Percentiles rank a stretch among this genome's conserved stretches.
Conservation (phyloP, 1,284 basidiomycete genomes). For the Somion occarium region DNA sequence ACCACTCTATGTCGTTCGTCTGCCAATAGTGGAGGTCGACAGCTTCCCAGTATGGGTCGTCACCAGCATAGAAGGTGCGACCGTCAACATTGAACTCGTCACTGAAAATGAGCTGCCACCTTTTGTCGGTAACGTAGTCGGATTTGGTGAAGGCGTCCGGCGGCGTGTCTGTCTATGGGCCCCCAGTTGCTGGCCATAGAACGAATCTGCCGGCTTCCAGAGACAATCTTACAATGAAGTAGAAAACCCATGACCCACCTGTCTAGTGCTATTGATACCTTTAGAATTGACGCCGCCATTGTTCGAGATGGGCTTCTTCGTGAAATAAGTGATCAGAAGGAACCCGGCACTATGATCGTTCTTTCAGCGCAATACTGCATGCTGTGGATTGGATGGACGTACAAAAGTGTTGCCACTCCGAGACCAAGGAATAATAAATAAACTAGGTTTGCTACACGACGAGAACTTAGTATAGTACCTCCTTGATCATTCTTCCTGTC, state of each 20-base stretch:
- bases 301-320: slow-evolving; percentile 39
- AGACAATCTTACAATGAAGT: background rate
- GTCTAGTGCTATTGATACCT: slow-evolving; percentile 70
- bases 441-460: slow-evolving; percentile 75
- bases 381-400: slow-evolving; percentile 40
- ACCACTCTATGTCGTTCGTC: slow-evolving; percentile 44
- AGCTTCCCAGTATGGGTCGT: slow-evolving; percentile 45
- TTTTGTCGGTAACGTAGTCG: slow-evolving; percentile 31
- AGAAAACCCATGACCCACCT: slow-evolving; percentile 37
- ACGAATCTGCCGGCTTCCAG: slow-evolving; percentile 12
- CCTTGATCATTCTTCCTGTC: slow-evolving; percentile 59
- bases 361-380: slow-evolving; percentile 27
- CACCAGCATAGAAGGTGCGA: slow-evolving; percentile 44
- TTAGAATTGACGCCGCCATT: slow-evolving; percentile 70
- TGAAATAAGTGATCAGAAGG: slow-evolving; percentile 73
- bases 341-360: slow-evolving; percentile 67
- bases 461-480: slow-evolving; percentile 61
- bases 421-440: slow-evolving; percentile 63
- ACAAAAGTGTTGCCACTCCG: slow-evolving; percentile 72
- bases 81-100: slow-evolving; percentile 54
- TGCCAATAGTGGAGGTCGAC: slow-evolving; percentile 59
- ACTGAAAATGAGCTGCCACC: slow-evolving; percentile 38
- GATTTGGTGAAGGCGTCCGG: slow-evolving; percentile 27
- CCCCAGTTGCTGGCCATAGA: slow-evolving; percentile 37
- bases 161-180: slow-evolving; percentile 68